Base-by-base conservation (phyloP, 257 asterid genomes). In the Lantana camara region DNA sequence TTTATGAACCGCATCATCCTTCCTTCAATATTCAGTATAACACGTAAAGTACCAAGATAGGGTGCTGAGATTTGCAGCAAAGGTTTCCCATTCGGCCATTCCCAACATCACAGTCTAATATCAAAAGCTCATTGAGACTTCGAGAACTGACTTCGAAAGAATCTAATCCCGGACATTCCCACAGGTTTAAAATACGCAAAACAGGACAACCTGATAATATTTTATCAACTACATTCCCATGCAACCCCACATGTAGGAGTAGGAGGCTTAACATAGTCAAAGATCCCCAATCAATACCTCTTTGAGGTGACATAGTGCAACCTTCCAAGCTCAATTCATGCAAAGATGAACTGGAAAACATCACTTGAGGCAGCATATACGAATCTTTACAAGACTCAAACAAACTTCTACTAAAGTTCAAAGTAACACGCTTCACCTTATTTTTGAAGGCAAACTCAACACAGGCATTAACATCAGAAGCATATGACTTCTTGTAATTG, bases 241-340 rank as follows among this genome's bases (percentile, higher is more conserved):
- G 9, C 12, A 63, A 5, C 29, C 0, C 9, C 49, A 35, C 37
- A 0, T 19, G 0, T 4, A 13, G 15, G 4, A 63, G 48, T 10
- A 13, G 15, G 4, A 63, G 48, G 10, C 13, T 10, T n/a, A 63
- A 34, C 5, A 9, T 9, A 0, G 22, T 50, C 53, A 72, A 38
- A 48, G 56, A 38, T 22, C 16, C 23, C 77, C 72, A 64, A 13
- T 54, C 56, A 23, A 71, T 38, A 14, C 19, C n/a, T 38, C 42
- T 23, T 16, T 1, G 17, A 2, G 53, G 68, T 14, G 24, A 14
- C n/a, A 63, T 15, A 12, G 1, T 5, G 64, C 27, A 37, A 21
- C 9, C 10, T 34, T 8, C 6, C 37, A 72, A 3, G 5, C n/a
- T 20, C 38, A 73, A 24, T n/a, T 6, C 5, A 14, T 4, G 23